These are phyloP conservation scores for Scleroderma citrinum DNA, from an alignment of 768 basidiomycete species.

Conservation along the genomic window DNA sequence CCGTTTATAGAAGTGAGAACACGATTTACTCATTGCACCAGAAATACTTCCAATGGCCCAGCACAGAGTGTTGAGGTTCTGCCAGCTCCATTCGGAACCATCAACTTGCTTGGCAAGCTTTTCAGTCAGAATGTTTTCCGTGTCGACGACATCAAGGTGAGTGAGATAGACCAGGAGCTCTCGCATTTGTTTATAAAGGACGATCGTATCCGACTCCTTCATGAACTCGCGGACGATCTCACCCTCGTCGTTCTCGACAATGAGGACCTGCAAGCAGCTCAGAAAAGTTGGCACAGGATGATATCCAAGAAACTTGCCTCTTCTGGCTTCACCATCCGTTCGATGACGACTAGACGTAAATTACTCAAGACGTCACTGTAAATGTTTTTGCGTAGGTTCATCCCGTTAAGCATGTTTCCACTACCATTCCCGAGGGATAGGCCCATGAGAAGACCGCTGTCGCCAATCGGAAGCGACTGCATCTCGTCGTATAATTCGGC, in stretches of 20 bases:
- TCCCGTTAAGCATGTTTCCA: slow-evolving; percentile 65
- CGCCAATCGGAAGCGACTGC: slow-evolving; percentile 83
- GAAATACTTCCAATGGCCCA: slow-evolving; percentile 99
- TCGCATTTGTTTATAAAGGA: slow-evolving; percentile 98
- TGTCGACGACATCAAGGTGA: slow-evolving; percentile 92
- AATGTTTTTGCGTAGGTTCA: slow-evolving; percentile 86
- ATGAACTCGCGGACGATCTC: slow-evolving; percentile 99
- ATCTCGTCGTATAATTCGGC: slow-evolving; percentile 97
- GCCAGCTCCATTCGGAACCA: slow-evolving; percentile 98
- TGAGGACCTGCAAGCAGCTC: slow-evolving; percentile 63
- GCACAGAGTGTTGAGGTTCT: slow-evolving; percentile 96
- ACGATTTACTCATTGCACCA: slow-evolving; percentile 90
- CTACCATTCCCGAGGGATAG: slow-evolving; percentile 68
- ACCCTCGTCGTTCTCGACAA: slow-evolving; percentile 98
- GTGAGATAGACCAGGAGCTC: slow-evolving; percentile 97
- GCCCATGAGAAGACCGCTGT: slow-evolving; percentile 82
- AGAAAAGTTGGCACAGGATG: slow-evolving; percentile 1
- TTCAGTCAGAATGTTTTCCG: slow-evolving; percentile 95
- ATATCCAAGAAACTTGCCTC: slow-evolving; percentile 53
- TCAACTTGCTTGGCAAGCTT: slow-evolving; percentile 97
- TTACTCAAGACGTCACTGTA: slow-evolving; percentile 95
- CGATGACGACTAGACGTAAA: slow-evolving; percentile 90
- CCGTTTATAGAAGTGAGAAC: background rate
- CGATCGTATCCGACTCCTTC: slow-evolving; percentile 98
- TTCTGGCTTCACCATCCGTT: slow-evolving; percentile 99